Base-by-base conservation (phyloP, 306 rosid genomes). In the Biancaea sappan region DNA sequence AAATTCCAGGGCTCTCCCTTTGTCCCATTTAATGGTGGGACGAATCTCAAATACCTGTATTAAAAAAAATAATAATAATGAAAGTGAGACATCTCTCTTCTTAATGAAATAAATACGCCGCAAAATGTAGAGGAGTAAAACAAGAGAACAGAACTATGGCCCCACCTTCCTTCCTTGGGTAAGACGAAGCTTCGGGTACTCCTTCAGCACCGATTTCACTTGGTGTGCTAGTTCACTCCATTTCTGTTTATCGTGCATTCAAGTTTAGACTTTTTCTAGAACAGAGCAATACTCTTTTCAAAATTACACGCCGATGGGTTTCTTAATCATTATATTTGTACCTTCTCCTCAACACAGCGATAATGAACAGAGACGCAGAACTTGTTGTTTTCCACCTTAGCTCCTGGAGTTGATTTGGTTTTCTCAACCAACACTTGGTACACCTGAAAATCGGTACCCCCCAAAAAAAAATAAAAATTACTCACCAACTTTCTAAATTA, bases 1-100 rank as follows among this genome's bases (percentile, higher is more conserved):
- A 87, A 91, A 94, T 48, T 94, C 98, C 43, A 94, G 86, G 26
- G 98, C 98, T 66, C 88, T 88, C 66, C 98, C 98, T 65, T 94
- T 94, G 92, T 94, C 98, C 98, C 98, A 94, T 85, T 91, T 91
- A 84, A 94, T 90, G 25, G 95, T 71, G 56, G 98, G 98, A 60
- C 97, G 98, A 38, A 94, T 90, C 87, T 94, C 98, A 46, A 94
- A 75, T 38, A 94, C 98, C 98, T 94, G 87, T 60, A 69, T 48
- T 71, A 59, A 41, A 79, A 46, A 46, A 77, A 81, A 75, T 43
- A 71, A 34, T 0, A 15, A 75, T n/a, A n/a, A 62, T 76, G 80
- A 79, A 83, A 81, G 77, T 85, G 77, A 84, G 88, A 71, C 82
- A 40, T 66, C 69, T 62, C 13, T 77, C 66, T 71, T 76, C 67